These are phyloP conservation scores for Coemansia sp. DNA, from an alignment of 192 early-diverging fungal genomes.

Conservation along the genomic window DNA sequence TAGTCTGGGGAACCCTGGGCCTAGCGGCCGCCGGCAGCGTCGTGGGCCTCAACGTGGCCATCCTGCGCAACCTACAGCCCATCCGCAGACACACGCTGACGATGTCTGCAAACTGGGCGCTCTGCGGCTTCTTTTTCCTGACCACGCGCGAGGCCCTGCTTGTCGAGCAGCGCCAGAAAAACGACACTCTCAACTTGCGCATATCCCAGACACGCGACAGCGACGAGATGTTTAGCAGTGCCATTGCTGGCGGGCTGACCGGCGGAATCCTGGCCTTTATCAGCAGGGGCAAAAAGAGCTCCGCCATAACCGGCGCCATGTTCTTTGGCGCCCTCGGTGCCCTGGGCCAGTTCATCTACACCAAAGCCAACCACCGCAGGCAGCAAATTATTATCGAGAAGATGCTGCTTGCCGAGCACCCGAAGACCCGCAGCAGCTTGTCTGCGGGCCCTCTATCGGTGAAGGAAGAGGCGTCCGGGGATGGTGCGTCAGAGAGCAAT, in stretches of 20 bases:
- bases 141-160: constrained; percentile 59
- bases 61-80: constrained; percentile 45
- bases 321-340: constrained; percentile 54
- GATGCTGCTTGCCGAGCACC: not conserved
- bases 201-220: constrained; percentile 57
- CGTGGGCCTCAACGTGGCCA: constrained; percentile 39
- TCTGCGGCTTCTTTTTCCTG: constrained; percentile 33
- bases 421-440: not conserved
- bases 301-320: constrained; percentile 53
- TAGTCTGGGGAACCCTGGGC: constrained; percentile 26
- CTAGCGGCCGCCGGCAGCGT: constrained; percentile 21
- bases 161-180: constrained; percentile 54
- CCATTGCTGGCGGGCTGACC: constrained; percentile 56
- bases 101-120: constrained; percentile 43
- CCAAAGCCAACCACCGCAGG: constrained; percentile 46
- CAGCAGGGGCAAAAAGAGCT: constrained; percentile 51
- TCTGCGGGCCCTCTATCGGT: too few relatives aligned
- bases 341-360: constrained; percentile 50
- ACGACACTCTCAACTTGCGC: constrained; percentile 52
- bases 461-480: not conserved
- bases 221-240: constrained; percentile 63
- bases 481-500: too few relatives aligned
- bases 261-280: constrained; percentile 57
- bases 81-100: constrained; percentile 25
- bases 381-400: constrained; percentile 53